A percentile compares a stretch with the other conserved stretches of the same genome.
These are phyloP conservation scores for Suillus brevipes DNA, from an alignment of 768 basidiomycete genomes.

Conservation along the genomic window DNA sequence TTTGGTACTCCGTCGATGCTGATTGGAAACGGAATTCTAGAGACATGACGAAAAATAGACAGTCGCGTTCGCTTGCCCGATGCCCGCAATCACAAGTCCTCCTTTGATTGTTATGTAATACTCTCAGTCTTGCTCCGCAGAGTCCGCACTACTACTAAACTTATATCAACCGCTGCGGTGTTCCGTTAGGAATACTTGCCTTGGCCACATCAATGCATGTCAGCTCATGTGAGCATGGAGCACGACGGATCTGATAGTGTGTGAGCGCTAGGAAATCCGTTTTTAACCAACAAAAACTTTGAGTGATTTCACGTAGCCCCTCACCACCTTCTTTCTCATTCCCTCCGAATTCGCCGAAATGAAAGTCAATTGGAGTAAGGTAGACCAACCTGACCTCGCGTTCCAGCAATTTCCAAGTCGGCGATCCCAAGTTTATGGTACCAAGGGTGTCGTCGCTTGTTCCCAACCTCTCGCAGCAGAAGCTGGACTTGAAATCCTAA, in stretches of 20 bases:
- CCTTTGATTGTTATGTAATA: background rate
- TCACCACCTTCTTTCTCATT: conserved; percentile 3
- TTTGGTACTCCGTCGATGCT: conserved; percentile 75
- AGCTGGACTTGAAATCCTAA: conserved; percentile 88
- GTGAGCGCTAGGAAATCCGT: background rate
- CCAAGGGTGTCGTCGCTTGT: conserved; percentile 84
- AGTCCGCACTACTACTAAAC: background rate
- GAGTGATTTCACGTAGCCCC: background rate
- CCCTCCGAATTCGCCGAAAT: conserved; percentile 25
- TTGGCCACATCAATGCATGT: background rate
- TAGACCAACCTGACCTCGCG: conserved; percentile 64
- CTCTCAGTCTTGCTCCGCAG: background rate
- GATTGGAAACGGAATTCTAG: conserved; percentile 62
- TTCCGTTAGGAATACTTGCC: background rate
- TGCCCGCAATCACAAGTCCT: background rate
- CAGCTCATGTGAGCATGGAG: background rate
- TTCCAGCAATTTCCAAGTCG: conserved; percentile 80
- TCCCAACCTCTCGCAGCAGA: conserved; percentile 91
- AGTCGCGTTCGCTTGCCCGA: background rate
- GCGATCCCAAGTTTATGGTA: conserved; percentile 82
- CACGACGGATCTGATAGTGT: background rate
- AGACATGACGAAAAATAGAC: conserved; percentile 42
- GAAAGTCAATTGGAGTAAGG: conserved; percentile 55
- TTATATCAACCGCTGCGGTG: background rate
- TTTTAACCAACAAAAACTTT: background rate